Evolutionary conservation across 2,329 filamentous ascomycete species (phyloP).

Genomic region (Fusarium camptoceras): DNA sequence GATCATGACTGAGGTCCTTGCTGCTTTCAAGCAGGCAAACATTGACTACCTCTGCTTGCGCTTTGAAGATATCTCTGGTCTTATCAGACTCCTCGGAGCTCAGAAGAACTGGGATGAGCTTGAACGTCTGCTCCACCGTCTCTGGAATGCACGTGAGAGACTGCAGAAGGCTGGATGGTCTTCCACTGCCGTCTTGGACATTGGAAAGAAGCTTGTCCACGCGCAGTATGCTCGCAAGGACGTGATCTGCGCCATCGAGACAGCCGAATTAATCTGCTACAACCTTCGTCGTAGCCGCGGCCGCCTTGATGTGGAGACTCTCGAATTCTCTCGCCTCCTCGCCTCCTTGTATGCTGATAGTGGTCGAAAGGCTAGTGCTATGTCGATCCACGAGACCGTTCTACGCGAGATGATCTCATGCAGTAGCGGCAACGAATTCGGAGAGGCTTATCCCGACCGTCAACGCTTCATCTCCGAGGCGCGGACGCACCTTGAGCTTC

Average conservation of each 20-base stretch:
- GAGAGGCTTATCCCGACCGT: constrained; percentile 21
- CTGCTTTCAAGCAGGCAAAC: constrained; percentile 55
- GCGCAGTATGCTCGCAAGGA: constrained; percentile 35
- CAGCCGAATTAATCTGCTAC: constrained; percentile 43
- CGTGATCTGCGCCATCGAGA: constrained; percentile 36
- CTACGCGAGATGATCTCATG: constrained; percentile 41
- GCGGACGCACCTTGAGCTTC: constrained; percentile 36
- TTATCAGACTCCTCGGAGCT: constrained; percentile 60
- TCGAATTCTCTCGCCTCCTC: constrained; percentile 43
- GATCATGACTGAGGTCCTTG: constrained; percentile 52
- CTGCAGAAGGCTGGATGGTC: constrained; percentile 41
- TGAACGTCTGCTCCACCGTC: constrained; percentile 48
- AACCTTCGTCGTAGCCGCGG: constrained; percentile 45
- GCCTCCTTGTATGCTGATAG: constrained; percentile 36
- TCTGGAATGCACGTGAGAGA: constrained; percentile 42
- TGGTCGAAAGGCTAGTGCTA: constrained; percentile 30
- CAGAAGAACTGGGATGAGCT: constrained; percentile 60
- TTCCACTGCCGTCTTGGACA: constrained; percentile 35
- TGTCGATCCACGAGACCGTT: constrained; percentile 39
- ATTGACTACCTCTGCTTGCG: constrained; percentile 58
- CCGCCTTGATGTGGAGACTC: constrained; percentile 42
- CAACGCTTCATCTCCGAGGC: constrained; percentile 30
- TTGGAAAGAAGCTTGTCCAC: constrained; percentile 43
- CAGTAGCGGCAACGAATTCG: constrained; percentile 15
- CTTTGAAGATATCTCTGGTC: constrained; percentile 58